Percentiles rank a stretch among this genome's conserved stretches.
Conservation (phyloP, 306 rosid genomes). For the Luffa aegyptiaca region DNA sequence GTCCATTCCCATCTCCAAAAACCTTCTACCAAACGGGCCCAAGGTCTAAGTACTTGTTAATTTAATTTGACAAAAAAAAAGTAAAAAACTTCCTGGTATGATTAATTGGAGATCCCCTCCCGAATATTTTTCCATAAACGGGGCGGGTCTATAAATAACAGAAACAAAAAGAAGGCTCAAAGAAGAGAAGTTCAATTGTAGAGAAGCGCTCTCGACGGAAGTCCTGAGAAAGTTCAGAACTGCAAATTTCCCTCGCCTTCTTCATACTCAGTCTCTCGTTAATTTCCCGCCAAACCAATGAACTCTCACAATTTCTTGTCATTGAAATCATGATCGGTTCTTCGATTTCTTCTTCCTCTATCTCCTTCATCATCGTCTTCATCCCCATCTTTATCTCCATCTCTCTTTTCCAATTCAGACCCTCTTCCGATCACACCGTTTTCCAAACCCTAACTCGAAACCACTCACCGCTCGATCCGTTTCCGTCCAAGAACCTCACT, state of each 20-base stretch:
- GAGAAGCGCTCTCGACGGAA: background rate
- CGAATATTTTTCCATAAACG: background rate
- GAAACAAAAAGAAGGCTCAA: background rate
- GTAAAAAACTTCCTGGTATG: no score
- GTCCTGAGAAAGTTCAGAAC: background rate
- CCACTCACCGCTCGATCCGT: slow-evolving; percentile 6
- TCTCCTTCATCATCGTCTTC: slow-evolving; percentile 26
- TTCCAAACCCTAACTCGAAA: slow-evolving; percentile 30
- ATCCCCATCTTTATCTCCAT: slow-evolving; percentile 20
- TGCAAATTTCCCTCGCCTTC: background rate
- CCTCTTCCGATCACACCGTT: slow-evolving; percentile 9
- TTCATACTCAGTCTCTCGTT: background rate
- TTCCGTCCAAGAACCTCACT: slow-evolving; percentile 11
- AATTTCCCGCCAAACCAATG: slow-evolving; percentile 47
- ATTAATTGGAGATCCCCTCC: no score
- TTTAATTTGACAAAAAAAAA: no score
- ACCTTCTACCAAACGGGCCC: no score
- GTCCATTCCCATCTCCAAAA: no score
- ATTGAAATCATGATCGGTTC: slow-evolving; percentile 25
- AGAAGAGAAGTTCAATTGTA: background rate
- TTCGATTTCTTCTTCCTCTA: slow-evolving; percentile 12
- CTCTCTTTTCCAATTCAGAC: slow-evolving; percentile 21
- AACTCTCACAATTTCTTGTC: background rate
- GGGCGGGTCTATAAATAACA: background rate
- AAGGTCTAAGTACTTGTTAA: no score